A percentile compares a stretch with the other conserved stretches of the same genome.
phyloP scores from a whole-genome alignment of 805 yeast genomes.

The Candida arabinofermentans region DNA sequence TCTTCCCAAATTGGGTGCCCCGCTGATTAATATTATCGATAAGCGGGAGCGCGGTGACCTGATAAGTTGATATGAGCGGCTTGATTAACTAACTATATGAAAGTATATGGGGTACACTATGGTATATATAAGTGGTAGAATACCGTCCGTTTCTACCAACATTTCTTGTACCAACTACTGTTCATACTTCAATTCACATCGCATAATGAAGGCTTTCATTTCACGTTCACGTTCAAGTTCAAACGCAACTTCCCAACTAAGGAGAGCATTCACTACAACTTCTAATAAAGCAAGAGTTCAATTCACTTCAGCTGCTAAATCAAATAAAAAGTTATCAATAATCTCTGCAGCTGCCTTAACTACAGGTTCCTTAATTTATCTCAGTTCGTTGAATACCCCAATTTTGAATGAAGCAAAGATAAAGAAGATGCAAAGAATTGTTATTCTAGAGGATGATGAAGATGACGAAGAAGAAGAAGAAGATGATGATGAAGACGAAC shows the following conservation, averaged over 20 bases:
- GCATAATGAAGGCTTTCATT: too few relatives aligned
- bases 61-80: too few relatives aligned
- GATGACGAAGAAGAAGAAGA: constrained; percentile 25
- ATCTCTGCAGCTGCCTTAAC: constrained; percentile 6
- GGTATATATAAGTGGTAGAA: too few relatives aligned
- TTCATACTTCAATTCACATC: too few relatives aligned
- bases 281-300: background rate
- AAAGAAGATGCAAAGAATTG: constrained; percentile 14
- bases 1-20: too few relatives aligned
- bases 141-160: too few relatives aligned
- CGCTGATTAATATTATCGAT: too few relatives aligned
- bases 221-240: background rate
- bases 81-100: too few relatives aligned
- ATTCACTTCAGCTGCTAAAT: background rate
- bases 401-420: constrained; percentile 16
- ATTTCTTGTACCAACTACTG: too few relatives aligned
- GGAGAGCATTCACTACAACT: constrained; percentile 2
- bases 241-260: background rate
- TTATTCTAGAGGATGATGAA: constrained; percentile 23
- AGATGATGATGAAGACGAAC: constrained; percentile 24
- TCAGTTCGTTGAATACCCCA: background rate
- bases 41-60: too few relatives aligned
- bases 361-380: background rate
- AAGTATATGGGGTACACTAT: too few relatives aligned
- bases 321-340: background rate